These are phyloP conservation scores for Trichoderma gracile DNA, from an alignment of 2,329 filamentous ascomycete genomes.

Conservation along the genomic window DNA sequence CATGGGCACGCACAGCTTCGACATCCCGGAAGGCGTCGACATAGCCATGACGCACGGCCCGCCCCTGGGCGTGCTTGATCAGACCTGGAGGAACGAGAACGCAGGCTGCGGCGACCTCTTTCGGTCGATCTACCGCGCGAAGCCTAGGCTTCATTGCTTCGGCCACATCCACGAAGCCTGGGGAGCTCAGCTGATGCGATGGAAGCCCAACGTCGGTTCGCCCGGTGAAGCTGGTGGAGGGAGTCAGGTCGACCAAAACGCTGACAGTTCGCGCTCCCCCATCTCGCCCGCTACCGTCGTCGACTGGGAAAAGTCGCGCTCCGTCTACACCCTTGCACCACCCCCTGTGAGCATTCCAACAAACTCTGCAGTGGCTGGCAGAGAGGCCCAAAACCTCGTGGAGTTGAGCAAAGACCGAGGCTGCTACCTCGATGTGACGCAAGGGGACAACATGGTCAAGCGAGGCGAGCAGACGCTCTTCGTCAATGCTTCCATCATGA, in stretches of 20 bases:
- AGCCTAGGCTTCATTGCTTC: conserved; percentile 55
- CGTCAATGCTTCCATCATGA: conserved; percentile 59
- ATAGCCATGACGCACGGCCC: conserved; percentile 58
- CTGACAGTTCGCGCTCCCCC: conserved; percentile 26
- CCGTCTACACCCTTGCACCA: conserved; percentile 40
- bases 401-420: conserved; percentile 35
- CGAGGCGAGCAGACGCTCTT: conserved; percentile 56
- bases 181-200: conserved; percentile 56
- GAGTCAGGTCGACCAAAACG: too few relatives aligned
- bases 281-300: conserved; percentile 33
- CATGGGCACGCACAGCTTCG: conserved; percentile 42
- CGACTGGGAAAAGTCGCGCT: conserved; percentile 43
- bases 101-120: conserved; percentile 50
- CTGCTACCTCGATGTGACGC: conserved; percentile 42
- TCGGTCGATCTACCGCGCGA: conserved; percentile 44
- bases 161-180: conserved; percentile 62
- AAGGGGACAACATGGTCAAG: conserved; percentile 37
- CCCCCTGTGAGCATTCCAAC: conserved; percentile 30
- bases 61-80: conserved; percentile 53
- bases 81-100: conserved; percentile 31
- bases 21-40: conserved; percentile 43
- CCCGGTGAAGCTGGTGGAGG: too few relatives aligned
- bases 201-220: conserved; percentile 41
- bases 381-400: conserved; percentile 28
- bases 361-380: conserved; percentile 27